These are phyloP conservation scores for Eimeria acervulina DNA, from an alignment of 169 alveolate genomes.

Conservation along the genomic window DNA sequence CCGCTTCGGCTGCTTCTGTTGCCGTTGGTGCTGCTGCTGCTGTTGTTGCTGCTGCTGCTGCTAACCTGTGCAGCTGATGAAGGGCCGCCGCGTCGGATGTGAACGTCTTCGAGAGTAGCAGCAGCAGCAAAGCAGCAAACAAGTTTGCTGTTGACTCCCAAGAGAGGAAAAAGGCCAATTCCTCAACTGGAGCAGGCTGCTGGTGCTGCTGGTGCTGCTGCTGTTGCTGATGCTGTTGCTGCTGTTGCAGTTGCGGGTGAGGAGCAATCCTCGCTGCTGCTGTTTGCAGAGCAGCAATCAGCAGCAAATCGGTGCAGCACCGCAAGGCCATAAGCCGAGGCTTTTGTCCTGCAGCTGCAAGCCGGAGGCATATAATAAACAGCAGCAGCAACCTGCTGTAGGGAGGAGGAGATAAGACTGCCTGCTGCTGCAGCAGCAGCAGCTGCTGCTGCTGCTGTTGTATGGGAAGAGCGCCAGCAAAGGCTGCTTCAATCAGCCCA, in stretches of 20 bases:
- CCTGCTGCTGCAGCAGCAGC: conserved; percentile 4
- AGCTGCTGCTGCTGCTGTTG: conserved; percentile 6
- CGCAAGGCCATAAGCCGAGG: conserved; percentile 33
- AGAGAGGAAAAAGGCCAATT: neutral
- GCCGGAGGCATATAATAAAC: conserved; percentile 54
- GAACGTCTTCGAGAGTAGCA: conserved; percentile 56
- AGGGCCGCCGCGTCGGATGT: neutral
- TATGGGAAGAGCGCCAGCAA: conserved; percentile 49
- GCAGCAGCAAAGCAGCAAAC: neutral
- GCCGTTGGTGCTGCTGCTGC: conserved; percentile 1
- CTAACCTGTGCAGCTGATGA: neutral
- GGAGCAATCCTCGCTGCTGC: conserved; percentile 62
- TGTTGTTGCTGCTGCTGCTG: conserved; percentile 37
- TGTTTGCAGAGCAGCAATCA: conserved; percentile 63
- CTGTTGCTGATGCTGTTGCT: conserved; percentile 29
- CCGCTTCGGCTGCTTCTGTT: neutral
- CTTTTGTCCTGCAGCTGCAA: conserved; percentile 54
- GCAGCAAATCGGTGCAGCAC: conserved; percentile 30
- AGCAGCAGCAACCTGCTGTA: conserved; percentile 65
- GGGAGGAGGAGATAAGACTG: conserved; percentile 13
- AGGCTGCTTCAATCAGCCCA: conserved; percentile 36
- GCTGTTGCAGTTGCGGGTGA: conserved; percentile 38
- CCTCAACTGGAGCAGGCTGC: conserved; percentile 24
- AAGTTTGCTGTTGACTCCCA: conserved; percentile 60
- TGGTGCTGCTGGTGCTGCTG: conserved; percentile 56